Conservation (phyloP, 2,329 filamentous ascomycete species). For the Microcyclosporella mali region DNA sequence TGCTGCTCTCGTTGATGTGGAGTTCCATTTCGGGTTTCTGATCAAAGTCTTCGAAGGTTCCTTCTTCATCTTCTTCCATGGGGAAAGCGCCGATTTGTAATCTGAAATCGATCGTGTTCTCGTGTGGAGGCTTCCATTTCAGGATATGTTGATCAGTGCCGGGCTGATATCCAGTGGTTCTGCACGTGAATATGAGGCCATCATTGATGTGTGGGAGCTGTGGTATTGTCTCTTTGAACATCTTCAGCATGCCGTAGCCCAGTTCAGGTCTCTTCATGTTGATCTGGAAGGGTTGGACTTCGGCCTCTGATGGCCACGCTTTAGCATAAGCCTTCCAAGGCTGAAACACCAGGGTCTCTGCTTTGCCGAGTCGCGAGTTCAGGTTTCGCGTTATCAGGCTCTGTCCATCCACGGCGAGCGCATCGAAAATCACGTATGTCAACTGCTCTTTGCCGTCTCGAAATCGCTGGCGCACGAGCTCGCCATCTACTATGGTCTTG, state of each 20-base stretch:
- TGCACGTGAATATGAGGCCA: slow-evolving; percentile 95
- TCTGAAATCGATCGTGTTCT: slow-evolving; percentile 92
- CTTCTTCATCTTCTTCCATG: slow-evolving; percentile 61
- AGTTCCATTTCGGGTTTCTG: slow-evolving; percentile 68
- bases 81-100: slow-evolving; percentile 70
- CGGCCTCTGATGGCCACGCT: slow-evolving; percentile 62
- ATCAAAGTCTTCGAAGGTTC: slow-evolving; percentile 69
- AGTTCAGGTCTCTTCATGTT: slow-evolving; percentile 87
- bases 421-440: slow-evolving; percentile 90
- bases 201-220: slow-evolving; percentile 88
- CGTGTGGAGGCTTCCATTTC: slow-evolving; percentile 94
- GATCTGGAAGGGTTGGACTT: slow-evolving; percentile 70
- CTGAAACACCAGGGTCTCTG: slow-evolving; percentile 45
- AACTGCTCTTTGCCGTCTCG: slow-evolving; percentile 63
- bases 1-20: slow-evolving; percentile 57
- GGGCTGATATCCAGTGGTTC: slow-evolving; percentile 74
- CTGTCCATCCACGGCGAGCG: slow-evolving; percentile 71
- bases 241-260: slow-evolving; percentile 81
- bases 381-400: slow-evolving; percentile 71
- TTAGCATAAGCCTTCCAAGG: slow-evolving; percentile 39
- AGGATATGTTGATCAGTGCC: slow-evolving; percentile 91
- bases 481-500: slow-evolving; percentile 81
- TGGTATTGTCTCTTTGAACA: slow-evolving; percentile 83
- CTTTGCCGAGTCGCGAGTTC: slow-evolving; percentile 83
- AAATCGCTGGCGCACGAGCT: slow-evolving; percentile 76